A percentile compares a stretch with the other conserved stretches of the same genome.
Conservation (phyloP, 371 early-diverging fungal species). For the Vairimorpha necatrix region DNA sequence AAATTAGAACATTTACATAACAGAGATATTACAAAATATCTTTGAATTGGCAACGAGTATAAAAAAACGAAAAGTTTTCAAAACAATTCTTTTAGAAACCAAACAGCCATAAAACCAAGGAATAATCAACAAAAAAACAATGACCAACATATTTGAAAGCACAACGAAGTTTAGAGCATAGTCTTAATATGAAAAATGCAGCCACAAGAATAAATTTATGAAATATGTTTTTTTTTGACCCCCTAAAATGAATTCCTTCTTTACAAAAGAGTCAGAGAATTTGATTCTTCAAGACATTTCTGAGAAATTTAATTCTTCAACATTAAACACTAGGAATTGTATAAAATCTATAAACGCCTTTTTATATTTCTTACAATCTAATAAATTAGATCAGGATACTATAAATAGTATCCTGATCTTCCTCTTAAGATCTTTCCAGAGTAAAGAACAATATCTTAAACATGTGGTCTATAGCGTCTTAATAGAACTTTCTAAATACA, state of each 20-base stretch:
- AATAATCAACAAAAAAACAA: too few relatives aligned
- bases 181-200: too few relatives aligned
- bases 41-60: too few relatives aligned
- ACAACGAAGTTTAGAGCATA: too few relatives aligned
- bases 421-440: conserved; percentile 55
- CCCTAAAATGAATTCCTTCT: neutral
- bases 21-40: too few relatives aligned
- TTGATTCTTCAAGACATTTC: neutral
- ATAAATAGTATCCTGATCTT: conserved; percentile 51
- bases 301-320: neutral
- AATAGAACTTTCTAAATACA: conserved; percentile 27
- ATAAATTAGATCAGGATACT: conserved; percentile 32
- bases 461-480: conserved; percentile 45
- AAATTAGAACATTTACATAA: too few relatives aligned
- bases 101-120: too few relatives aligned
- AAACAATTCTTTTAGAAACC: too few relatives aligned
- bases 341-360: conserved; percentile 51
- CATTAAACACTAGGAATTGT: conserved; percentile 54
- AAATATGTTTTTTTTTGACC: neutral
- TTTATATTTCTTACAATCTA: conserved; percentile 41
- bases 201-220: too few relatives aligned
- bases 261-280: neutral
- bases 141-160: too few relatives aligned
- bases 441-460: conserved; percentile 58
- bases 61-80: too few relatives aligned